Evolutionary conservation across 1,284 basidiomycete species (phyloP).

Genomic region (Ceratobasidium theobromae): DNA sequence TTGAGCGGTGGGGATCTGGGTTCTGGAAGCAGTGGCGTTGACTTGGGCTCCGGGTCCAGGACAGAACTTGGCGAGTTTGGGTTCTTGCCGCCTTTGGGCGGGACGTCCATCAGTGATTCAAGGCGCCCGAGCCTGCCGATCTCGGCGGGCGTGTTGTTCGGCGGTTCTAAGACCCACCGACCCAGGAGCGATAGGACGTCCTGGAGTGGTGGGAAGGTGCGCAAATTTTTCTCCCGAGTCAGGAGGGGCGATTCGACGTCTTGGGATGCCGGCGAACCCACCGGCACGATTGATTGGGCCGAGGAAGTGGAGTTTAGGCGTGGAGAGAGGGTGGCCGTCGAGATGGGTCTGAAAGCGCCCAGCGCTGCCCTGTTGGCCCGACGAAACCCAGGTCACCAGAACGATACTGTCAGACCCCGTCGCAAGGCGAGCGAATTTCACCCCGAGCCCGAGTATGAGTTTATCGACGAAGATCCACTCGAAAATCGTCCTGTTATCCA

Average conservation of each 20-base stretch:
- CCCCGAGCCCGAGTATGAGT: constrained; percentile 28
- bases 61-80: constrained; percentile 24
- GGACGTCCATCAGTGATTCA: constrained; percentile 3
- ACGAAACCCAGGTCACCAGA: background rate
- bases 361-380: constrained; percentile 1
- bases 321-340: constrained; percentile 19
- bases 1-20: constrained; percentile 16
- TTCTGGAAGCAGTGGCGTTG: constrained; percentile 19
- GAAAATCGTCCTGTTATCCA: constrained; percentile 1
- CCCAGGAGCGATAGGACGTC: constrained; percentile 21
- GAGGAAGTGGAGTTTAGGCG: constrained; percentile 32
- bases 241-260: background rate
- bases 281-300: constrained; percentile 17
- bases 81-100: constrained; percentile 14
- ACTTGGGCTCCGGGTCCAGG: constrained; percentile 15
- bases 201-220: constrained; percentile 19
- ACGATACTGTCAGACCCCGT: background rate
- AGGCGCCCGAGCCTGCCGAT: constrained; percentile 27
- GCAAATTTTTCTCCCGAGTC: constrained; percentile 4
- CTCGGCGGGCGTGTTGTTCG: background rate
- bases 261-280: constrained; percentile 7
- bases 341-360: constrained; percentile 27
- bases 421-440: constrained; percentile 29
- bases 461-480: constrained; percentile 7
- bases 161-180: background rate